phyloP scores from a whole-genome alignment of 768 basidiomycete species.

The Cubamyces lactineus region DNA sequence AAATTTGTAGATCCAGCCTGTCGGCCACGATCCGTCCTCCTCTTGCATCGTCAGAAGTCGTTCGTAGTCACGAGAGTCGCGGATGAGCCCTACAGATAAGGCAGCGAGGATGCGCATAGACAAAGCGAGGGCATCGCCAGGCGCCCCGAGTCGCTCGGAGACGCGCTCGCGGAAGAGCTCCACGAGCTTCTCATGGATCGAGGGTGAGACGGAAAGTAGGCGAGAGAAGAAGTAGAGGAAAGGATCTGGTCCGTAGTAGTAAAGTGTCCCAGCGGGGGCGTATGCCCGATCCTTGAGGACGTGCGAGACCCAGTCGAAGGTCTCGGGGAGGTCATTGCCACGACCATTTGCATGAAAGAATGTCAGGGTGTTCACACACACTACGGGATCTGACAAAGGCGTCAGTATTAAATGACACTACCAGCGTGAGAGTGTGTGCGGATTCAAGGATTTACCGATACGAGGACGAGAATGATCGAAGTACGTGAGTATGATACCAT shows the following conservation, averaged over 20 bases:
- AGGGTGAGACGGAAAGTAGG: slow-evolving; percentile 38
- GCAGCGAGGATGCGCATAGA: slow-evolving; percentile 53
- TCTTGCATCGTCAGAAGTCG: slow-evolving; percentile 48
- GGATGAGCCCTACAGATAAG: slow-evolving; percentile 40
- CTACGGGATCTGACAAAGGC: slow-evolving; percentile 51
- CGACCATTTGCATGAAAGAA: slow-evolving; percentile 52
- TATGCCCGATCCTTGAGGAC: slow-evolving; percentile 53
- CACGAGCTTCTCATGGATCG: slow-evolving; percentile 30
- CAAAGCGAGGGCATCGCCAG: slow-evolving; percentile 52
- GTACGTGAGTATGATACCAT: slow-evolving; percentile 42
- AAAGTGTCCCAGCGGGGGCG: slow-evolving; percentile 47
- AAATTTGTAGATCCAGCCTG: slow-evolving; percentile 59
- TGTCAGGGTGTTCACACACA: slow-evolving; percentile 49
- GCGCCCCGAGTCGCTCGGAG: slow-evolving; percentile 48
- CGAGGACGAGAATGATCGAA: slow-evolving; percentile 10
- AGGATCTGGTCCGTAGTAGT: slow-evolving; percentile 49
- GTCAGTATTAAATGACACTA: slow-evolving; percentile 49
- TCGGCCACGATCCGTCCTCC: slow-evolving; percentile 54
- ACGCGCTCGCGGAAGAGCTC: slow-evolving; percentile 45
- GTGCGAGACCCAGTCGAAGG: slow-evolving; percentile 47
- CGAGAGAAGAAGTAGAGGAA: slow-evolving; percentile 52
- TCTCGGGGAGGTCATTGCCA: slow-evolving; percentile 43
- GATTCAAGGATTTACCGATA: slow-evolving; percentile 3
- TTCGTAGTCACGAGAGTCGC: slow-evolving; percentile 45
- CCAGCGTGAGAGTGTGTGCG: slow-evolving; percentile 23